Conservation (phyloP, 495 filamentous ascomycete species). For the Rhizodiscina lignyota region DNA sequence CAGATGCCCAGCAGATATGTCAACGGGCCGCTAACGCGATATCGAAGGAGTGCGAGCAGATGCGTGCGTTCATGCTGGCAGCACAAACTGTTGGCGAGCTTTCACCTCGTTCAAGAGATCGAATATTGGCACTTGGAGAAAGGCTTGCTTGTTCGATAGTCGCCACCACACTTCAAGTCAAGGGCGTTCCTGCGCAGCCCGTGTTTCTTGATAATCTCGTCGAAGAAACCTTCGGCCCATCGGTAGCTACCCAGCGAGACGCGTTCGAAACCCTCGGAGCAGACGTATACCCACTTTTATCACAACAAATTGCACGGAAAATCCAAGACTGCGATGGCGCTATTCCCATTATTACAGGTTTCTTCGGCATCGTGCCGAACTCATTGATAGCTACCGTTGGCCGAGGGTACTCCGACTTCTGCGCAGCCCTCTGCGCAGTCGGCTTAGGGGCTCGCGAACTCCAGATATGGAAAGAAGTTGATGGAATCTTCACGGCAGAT, state of each 20-base stretch:
- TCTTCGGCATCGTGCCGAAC: slow-evolving; percentile 31
- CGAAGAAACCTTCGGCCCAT: too few species aligned
- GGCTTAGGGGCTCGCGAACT: slow-evolving; percentile 28
- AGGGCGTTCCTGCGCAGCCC: slow-evolving; percentile 64
- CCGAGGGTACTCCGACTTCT: slow-evolving; percentile 36
- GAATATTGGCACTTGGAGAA: slow-evolving; percentile 85
- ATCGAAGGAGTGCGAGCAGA: slow-evolving; percentile 51
- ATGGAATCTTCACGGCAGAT: slow-evolving; percentile 39
- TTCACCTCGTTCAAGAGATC: slow-evolving; percentile 66
- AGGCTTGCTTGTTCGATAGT: slow-evolving; percentile 83
- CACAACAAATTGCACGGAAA: slow-evolving; percentile 44
- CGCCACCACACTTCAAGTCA: slow-evolving; percentile 61
- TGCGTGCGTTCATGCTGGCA: slow-evolving; percentile 41
- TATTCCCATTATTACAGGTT: slow-evolving; percentile 24
- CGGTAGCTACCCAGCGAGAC: too few species aligned
- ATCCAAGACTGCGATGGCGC: slow-evolving; percentile 47
- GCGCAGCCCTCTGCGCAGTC: slow-evolving; percentile 31
- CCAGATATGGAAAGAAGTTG: slow-evolving; percentile 40
- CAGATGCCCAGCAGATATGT: too few species aligned
- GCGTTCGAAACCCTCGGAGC: slow-evolving; percentile 44
- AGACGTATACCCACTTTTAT: slow-evolving; percentile 63
- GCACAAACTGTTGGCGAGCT: slow-evolving; percentile 45
- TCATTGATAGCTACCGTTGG: slow-evolving; percentile 29
- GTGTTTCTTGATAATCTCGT: slow-evolving; percentile 70
- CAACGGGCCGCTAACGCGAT: slow-evolving; percentile 43